Evolutionary conservation across 164 flowering plant genomes (phyloP), one percentile per base, ranked within the genome.

Genomic region (Malania oleifera): DNA sequence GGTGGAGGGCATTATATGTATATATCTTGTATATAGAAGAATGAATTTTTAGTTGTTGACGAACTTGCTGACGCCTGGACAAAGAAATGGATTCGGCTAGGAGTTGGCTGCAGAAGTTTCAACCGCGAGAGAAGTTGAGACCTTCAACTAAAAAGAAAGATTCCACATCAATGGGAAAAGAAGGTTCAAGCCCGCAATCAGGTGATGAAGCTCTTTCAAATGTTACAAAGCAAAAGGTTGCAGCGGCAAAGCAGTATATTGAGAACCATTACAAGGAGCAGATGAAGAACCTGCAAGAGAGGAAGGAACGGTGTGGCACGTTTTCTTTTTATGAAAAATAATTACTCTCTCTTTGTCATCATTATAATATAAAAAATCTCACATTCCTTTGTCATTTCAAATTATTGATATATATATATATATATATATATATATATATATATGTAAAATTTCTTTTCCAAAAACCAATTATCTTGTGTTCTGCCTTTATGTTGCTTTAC

Each of bases 251-350:
- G 73, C 82, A 85, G 73, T 85, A 80, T 24, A 85, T 85, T 45
- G 91, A 85, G 73, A 85, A 85, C 44, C 91, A 85, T 65, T 82
- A 85, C 74, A 85, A 85, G 79, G 83, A 81, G 70, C 88, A 85
- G 58, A 83, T 73, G 91, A 85, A 73, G 76, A 79, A 65, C 54
- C 73, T 83, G 46, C 83, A 83, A 61, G 86, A 85, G 60, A 79
- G 91, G 63, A 82, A 45, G 58, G 86, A 82, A 56, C 56, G 91
- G 91, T 85, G 69, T 47, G 64, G 0, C 18, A 45, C 39, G 26
- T 37, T 9, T 41, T 15, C 19, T 52, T 40, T 23, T 49, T 45
- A 19, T 28, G 22, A 10, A 37, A 34, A 31, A 31, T 45, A 11
- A 26, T 12, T 4, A 38, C 26, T 4, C 35, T 31, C 9, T 31